Evolutionary conservation across 2,329 filamentous ascomycete species (phyloP).

Genomic region (Cryoendolithus antarcticus): DNA sequence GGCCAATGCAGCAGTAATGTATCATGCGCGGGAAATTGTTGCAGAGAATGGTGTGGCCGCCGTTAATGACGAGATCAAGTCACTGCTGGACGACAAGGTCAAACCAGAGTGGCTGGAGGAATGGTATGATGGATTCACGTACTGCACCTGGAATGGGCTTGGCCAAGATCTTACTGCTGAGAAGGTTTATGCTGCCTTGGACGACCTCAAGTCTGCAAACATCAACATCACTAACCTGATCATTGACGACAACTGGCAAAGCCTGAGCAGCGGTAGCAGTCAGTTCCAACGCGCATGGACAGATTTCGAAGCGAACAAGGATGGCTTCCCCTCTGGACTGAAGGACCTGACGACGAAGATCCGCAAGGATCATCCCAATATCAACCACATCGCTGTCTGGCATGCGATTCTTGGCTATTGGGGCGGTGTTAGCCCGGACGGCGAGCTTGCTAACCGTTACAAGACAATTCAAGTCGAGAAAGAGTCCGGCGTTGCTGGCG

Average conservation of each 20-base stretch:
- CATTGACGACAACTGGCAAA: conserved; percentile 96
- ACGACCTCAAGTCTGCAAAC: conserved; percentile 54
- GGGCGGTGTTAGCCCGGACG: conserved; percentile 70
- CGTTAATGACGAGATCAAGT: conserved; percentile 32
- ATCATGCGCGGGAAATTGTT: conserved; percentile 64
- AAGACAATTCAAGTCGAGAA: conserved; percentile 53
- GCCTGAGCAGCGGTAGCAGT: conserved; percentile 46
- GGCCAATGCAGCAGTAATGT: conserved; percentile 70
- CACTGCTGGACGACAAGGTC: conserved; percentile 36
- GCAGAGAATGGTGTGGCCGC: conserved; percentile 30
- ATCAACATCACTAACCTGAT: conserved; percentile 77
- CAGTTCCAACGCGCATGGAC: conserved; percentile 52
- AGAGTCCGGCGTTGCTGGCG: conserved; percentile 45
- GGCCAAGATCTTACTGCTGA: conserved; percentile 72
- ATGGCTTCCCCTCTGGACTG: conserved; percentile 68
- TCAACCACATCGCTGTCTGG: conserved; percentile 85
- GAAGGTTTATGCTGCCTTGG: conserved; percentile 64
- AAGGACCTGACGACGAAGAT: conserved; percentile 59
- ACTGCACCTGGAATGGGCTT: conserved; percentile 93
- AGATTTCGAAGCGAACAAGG: conserved; percentile 72
- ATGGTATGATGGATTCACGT: conserved; percentile 88
- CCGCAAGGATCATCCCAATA: conserved; percentile 51
- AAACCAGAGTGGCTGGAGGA: conserved; percentile 60
- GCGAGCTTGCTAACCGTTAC: conserved; percentile 64
- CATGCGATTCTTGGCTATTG: conserved; percentile 82